Conservation (phyloP, 2,329 filamentous ascomycete genomes). For the Phaeomoniella chlamydospora region DNA sequence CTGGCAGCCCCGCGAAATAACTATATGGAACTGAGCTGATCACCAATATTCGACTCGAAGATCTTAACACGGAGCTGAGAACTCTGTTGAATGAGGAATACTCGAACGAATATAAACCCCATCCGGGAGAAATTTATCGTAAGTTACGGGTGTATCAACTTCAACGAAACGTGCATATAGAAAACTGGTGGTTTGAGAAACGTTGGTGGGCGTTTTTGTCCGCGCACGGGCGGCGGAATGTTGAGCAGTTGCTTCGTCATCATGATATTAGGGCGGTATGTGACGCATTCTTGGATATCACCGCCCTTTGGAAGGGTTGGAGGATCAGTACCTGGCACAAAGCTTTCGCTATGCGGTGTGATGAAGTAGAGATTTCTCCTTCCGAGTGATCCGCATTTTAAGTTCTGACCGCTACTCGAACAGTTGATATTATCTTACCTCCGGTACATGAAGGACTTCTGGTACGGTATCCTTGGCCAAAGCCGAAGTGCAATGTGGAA, state of each 20-base stretch:
- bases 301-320: slow-evolving; percentile 17
- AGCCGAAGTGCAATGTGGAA: slow-evolving; percentile 13
- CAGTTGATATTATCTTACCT: slow-evolving; percentile 19
- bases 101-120: slow-evolving; percentile 13
- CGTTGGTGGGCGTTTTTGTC: slow-evolving; percentile 13
- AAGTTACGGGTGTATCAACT: slow-evolving; percentile 14
- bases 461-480: slow-evolving; percentile 14
- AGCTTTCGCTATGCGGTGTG: slow-evolving; percentile 15
- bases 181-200: slow-evolving; percentile 8
- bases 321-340: slow-evolving; percentile 14
- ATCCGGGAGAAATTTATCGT: slow-evolving; percentile 15
- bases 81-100: slow-evolving; percentile 15
- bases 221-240: slow-evolving; percentile 9
- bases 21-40: slow-evolving; percentile 1
- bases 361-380: slow-evolving; percentile 15
- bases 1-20: background rate
- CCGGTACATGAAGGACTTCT: slow-evolving; percentile 18
- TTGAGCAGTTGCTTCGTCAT: slow-evolving; percentile 14
- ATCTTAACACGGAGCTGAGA: slow-evolving; percentile 12
- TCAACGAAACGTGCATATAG: slow-evolving; percentile 4
- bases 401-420: slow-evolving; percentile 6
- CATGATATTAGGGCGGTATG: slow-evolving; percentile 15
- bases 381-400: background rate
- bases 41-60: too few species aligned
- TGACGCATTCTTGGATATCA: slow-evolving; percentile 16